Evolutionary conservation across 306 rosid species (phyloP).

Genomic region (Malus asiatica): DNA sequence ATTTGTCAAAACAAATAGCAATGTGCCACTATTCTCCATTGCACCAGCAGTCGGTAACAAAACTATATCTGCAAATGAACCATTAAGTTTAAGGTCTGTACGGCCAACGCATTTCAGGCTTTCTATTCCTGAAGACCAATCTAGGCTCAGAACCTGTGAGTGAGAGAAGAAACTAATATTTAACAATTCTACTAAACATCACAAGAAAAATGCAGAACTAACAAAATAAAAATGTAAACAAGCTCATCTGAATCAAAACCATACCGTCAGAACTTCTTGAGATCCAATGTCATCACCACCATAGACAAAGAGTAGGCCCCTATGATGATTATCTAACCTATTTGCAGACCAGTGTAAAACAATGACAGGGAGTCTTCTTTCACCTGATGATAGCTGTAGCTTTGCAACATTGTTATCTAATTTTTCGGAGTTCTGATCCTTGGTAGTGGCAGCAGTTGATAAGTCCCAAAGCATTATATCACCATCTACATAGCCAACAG

Average conservation of each 20-base stretch:
- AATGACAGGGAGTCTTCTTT: slow-evolving; percentile 66
- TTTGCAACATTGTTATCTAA: slow-evolving; percentile 47
- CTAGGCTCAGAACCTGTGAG: slow-evolving; percentile 65
- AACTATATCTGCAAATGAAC: slow-evolving; percentile 77
- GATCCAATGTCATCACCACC: slow-evolving; percentile 86
- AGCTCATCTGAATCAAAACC: slow-evolving; percentile 22
- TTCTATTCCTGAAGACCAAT: slow-evolving; percentile 72
- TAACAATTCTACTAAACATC: background rate
- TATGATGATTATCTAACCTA: slow-evolving; percentile 23
- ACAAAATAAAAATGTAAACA: background rate
- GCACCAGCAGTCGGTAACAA: slow-evolving; percentile 38
- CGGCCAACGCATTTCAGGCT: slow-evolving; percentile 58
- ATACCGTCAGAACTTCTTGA: slow-evolving; percentile 70
- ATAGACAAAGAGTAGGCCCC: slow-evolving; percentile 70
- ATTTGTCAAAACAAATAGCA: slow-evolving; percentile 61
- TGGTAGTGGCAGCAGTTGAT: slow-evolving; percentile 36
- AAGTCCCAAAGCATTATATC: slow-evolving; percentile 86
- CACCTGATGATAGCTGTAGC: slow-evolving; percentile 62
- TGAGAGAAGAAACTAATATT: background rate
- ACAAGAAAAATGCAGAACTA: slow-evolving; percentile 14
- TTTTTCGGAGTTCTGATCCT: slow-evolving; percentile 31
- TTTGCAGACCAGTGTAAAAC: slow-evolving; percentile 58
- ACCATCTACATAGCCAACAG: slow-evolving; percentile 84
- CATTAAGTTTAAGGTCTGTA: slow-evolving; percentile 56
- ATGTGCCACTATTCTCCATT: slow-evolving; percentile 31